Percentiles rank a stretch among this genome's conserved stretches.
Conservation (phyloP, 768 basidiomycete genomes). For the Pleurotus pulmonarius region DNA sequence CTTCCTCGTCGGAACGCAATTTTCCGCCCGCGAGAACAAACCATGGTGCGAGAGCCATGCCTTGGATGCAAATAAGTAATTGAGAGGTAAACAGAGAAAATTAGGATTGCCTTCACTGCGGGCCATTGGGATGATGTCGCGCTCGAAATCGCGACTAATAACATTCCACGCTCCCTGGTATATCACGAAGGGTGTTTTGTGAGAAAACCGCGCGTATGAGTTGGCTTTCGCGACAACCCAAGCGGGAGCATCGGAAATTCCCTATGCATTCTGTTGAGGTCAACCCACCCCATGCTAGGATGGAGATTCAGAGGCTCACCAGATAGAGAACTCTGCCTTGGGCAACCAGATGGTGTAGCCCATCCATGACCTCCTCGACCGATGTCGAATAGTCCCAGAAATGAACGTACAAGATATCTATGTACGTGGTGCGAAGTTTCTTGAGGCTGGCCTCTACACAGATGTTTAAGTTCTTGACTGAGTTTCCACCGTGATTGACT, state of each 20-base stretch:
- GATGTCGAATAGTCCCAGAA: constrained; percentile 46
- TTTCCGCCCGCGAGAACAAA: constrained; percentile 25
- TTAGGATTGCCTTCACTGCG: constrained; percentile 31
- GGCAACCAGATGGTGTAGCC: constrained; percentile 36
- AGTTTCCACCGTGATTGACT: constrained; percentile 44
- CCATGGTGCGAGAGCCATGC: constrained; percentile 36
- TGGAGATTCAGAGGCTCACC: constrained; percentile 11
- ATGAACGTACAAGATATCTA: constrained; percentile 56
- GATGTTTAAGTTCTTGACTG: constrained; percentile 36
- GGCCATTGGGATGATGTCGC: constrained; percentile 49
- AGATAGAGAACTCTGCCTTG: constrained; percentile 43
- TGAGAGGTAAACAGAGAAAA: constrained; percentile 18
- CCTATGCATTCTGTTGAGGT: constrained; percentile 18
- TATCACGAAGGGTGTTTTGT: constrained; percentile 46
- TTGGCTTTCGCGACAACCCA: constrained; percentile 49
- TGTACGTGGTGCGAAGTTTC: constrained; percentile 25
- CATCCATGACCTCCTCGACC: constrained; percentile 44
- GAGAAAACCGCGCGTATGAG: constrained; percentile 45
- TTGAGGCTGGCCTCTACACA: constrained; percentile 40
- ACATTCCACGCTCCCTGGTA: constrained; percentile 50
- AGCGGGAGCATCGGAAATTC: constrained; percentile 40
- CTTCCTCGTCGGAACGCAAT: constrained; percentile 25
- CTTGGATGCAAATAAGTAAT: constrained; percentile 5
- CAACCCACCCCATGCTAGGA: not conserved
- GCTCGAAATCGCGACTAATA: constrained; percentile 43